phyloP scores from a whole-genome alignment of 1,284 basidiomycete species.

The Pholiota adiposa region DNA sequence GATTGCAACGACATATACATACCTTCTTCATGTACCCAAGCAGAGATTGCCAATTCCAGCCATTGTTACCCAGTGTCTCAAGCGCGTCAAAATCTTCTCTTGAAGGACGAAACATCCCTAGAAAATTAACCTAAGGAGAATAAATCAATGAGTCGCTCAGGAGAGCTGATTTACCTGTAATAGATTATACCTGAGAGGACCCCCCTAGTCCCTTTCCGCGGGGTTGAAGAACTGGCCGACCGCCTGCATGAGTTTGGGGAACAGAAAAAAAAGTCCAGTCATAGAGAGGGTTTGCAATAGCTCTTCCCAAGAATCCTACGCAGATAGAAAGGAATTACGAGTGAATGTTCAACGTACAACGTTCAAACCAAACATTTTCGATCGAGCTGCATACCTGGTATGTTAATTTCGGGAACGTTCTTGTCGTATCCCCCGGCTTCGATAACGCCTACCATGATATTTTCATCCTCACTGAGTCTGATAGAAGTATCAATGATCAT shows the following conservation, averaged over 20 bases:
- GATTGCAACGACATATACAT: too few species aligned
- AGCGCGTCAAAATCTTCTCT: constrained; percentile 14
- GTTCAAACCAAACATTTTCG: background rate
- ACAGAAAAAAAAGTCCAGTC: constrained; percentile 18
- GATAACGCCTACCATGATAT: constrained; percentile 24
- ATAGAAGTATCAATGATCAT: background rate
- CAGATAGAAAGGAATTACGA: background rate
- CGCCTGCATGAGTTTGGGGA: constrained; percentile 7
- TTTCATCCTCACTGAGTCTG: constrained; percentile 1
- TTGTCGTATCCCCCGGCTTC: constrained; percentile 22
- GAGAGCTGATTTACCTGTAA: background rate
- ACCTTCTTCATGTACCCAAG: constrained; percentile 52
- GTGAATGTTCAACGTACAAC: too few species aligned
- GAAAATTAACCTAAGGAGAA: too few species aligned
- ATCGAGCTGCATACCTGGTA: constrained; percentile 6
- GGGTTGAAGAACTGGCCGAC: constrained; percentile 10
- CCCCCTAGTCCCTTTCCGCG: constrained; percentile 16
- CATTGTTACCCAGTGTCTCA: constrained; percentile 13
- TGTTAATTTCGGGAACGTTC: constrained; percentile 42
- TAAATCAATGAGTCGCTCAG: too few species aligned
- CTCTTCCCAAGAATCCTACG: constrained; percentile 13
- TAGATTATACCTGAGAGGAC: constrained; percentile 7
- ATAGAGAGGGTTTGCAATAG: constrained; percentile 8
- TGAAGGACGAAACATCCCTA: constrained; percentile 15
- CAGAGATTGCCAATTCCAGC: constrained; percentile 59